These are phyloP conservation scores for Cryptococcus sp. DNA, from an alignment of 1,284 basidiomycete species.

Conservation along the genomic window DNA sequence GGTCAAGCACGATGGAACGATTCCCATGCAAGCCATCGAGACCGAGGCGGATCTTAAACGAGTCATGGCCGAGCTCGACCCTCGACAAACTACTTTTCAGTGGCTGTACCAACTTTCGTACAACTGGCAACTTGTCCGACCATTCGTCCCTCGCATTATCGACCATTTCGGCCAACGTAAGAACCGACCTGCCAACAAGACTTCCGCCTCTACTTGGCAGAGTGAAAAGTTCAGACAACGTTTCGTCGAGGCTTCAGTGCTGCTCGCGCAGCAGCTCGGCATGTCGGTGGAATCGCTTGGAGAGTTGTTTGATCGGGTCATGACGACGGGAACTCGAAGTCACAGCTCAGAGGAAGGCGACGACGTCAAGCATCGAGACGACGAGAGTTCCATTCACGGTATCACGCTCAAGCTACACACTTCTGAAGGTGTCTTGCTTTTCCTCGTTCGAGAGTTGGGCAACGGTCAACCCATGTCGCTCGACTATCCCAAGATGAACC, in stretches of 20 bases:
- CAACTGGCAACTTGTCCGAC: constrained; percentile 50
- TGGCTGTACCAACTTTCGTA: constrained; percentile 52
- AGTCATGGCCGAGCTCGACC: constrained; percentile 49
- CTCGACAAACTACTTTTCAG: constrained; percentile 50
- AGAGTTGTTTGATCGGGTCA: constrained; percentile 53
- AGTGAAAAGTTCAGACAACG: constrained; percentile 47
- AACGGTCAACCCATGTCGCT: constrained; percentile 26
- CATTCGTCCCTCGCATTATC: constrained; percentile 48
- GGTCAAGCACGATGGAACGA: constrained; percentile 50
- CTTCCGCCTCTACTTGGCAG: constrained; percentile 13
- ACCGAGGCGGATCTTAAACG: constrained; percentile 48
- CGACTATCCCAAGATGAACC: constrained; percentile 28
- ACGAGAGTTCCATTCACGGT: constrained; percentile 43
- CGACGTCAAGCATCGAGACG: constrained; percentile 21
- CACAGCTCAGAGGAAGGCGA: constrained; percentile 22
- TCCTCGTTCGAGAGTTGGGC: constrained; percentile 50
- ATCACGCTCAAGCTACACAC: constrained; percentile 39
- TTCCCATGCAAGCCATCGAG: constrained; percentile 52
- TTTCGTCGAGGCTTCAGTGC: constrained; percentile 49
- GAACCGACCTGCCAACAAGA: constrained; percentile 7
- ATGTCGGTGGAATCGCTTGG: constrained; percentile 56
- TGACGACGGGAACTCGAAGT: constrained; percentile 48
- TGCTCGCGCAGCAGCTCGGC: constrained; percentile 48
- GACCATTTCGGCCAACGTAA: constrained; percentile 14
- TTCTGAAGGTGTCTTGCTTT: constrained; percentile 50